phyloP scores from a whole-genome alignment of 257 asterid species.

The Nicotiana sylvestris region DNA sequence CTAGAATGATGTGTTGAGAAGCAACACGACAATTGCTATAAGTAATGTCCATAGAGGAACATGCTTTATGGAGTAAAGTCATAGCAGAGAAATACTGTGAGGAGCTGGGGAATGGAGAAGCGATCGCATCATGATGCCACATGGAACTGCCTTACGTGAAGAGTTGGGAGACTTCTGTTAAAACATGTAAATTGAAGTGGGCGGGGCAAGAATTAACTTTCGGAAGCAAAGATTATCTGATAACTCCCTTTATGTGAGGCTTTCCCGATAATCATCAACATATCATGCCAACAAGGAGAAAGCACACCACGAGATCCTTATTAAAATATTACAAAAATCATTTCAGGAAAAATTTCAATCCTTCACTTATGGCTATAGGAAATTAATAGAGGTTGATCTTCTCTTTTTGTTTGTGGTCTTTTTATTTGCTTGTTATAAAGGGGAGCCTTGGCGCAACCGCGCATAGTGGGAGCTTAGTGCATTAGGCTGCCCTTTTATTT shows the following conservation, averaged over 20 bases:
- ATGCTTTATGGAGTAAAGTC: background rate
- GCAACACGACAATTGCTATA: background rate
- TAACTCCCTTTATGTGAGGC: background rate
- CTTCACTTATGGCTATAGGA: no score
- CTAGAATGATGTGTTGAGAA: background rate
- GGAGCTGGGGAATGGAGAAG: slow-evolving; percentile 1
- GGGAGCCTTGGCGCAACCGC: no score
- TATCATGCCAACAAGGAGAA: background rate
- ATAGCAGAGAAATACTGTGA: background rate
- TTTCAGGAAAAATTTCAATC: no score
- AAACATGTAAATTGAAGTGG: background rate
- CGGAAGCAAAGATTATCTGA: background rate
- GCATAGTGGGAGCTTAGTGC: no score
- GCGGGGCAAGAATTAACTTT: background rate
- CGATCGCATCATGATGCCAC: background rate
- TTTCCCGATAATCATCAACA: background rate
- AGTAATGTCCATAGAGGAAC: background rate
- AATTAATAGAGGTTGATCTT: no score
- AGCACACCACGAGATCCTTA: background rate
- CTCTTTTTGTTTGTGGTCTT: background rate
- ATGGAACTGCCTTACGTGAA: background rate
- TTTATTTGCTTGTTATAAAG: background rate
- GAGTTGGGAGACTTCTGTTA: background rate
- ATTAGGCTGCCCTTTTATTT: no score
- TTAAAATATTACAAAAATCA: no score